These are phyloP conservation scores for Pleurotus tuoliensis DNA, from an alignment of 768 basidiomycete genomes.

Conservation along the genomic window DNA sequence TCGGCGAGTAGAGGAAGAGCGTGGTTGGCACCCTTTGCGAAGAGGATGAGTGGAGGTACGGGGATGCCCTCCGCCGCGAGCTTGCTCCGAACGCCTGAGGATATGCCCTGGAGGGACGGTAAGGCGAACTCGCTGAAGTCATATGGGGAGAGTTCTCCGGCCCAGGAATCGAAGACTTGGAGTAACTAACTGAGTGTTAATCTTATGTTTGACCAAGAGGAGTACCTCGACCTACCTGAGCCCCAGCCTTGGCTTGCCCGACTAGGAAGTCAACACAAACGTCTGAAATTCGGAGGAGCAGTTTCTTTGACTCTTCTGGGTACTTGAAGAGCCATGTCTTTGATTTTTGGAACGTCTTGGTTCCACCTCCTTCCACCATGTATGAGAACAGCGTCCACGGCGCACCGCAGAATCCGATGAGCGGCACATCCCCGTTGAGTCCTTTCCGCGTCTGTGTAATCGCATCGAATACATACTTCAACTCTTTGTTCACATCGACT, in stretches of 20 bases:
- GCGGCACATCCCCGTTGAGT: conserved; percentile 83
- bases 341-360: conserved; percentile 83
- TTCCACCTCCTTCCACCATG: conserved; percentile 97
- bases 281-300: conserved; percentile 78
- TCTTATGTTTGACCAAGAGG: not conserved
- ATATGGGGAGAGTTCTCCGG: conserved; percentile 84
- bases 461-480: conserved; percentile 91
- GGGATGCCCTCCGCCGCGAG: conserved; percentile 53
- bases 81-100: conserved; percentile 56
- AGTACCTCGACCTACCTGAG: conserved; percentile 62
- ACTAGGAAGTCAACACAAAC: conserved; percentile 89
- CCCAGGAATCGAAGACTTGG: conserved; percentile 98
- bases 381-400: conserved; percentile 99
- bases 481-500: conserved; percentile 79
- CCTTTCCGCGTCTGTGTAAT: conserved; percentile 80
- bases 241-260: conserved; percentile 91
- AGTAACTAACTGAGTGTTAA: conserved; percentile 56
- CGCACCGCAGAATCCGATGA: conserved; percentile 96
- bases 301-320: conserved; percentile 75
- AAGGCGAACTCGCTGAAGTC: conserved; percentile 84
- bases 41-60: conserved; percentile 79
- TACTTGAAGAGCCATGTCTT: conserved; percentile 95
- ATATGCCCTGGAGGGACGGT: conserved; percentile 74
- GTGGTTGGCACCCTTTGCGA: conserved; percentile 91
- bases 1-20: conserved; percentile 58